Percentiles rank a stretch among this genome's conserved stretches.
These are phyloP conservation scores for Pseudozyma tsukubaensis DNA, from an alignment of 1,284 basidiomycete species.

Conservation along the genomic window DNA sequence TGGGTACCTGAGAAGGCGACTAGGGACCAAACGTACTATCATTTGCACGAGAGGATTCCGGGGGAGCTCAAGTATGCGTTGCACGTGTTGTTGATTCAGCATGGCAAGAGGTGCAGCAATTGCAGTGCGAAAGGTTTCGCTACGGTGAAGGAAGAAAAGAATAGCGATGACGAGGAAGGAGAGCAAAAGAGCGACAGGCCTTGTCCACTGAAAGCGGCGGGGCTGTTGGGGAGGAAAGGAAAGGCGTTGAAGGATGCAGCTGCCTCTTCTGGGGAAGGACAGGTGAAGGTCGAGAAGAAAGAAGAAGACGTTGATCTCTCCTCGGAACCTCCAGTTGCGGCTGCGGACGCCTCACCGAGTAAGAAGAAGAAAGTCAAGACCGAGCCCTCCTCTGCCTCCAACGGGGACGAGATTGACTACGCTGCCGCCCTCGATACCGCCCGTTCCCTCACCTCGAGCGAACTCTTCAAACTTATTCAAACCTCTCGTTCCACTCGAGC, in stretches of 20 bases:
- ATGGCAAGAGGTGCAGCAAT: conserved; percentile 71
- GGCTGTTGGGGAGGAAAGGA: conserved; percentile 46
- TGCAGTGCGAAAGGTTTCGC: conserved; percentile 67
- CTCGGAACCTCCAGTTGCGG: neutral
- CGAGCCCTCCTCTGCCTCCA: conserved; percentile 3
- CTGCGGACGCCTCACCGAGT: neutral
- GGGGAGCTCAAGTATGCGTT: conserved; percentile 77
- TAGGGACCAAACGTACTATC: conserved; percentile 77
- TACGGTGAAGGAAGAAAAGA: conserved; percentile 59
- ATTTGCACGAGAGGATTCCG: conserved; percentile 77
- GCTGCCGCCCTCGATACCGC: conserved; percentile 18
- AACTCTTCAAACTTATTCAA: conserved; percentile 25
- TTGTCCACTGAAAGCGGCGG: conserved; percentile 46
- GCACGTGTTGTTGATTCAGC: conserved; percentile 78
- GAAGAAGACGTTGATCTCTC: neutral
- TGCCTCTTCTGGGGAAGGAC: neutral
- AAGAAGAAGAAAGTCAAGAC: conserved; percentile 11
- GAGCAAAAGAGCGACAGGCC: conserved; percentile 10
- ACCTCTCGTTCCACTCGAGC: conserved; percentile 15
- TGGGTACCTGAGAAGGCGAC: conserved; percentile 77
- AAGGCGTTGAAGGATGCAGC: conserved; percentile 48
- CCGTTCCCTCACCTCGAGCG: neutral
- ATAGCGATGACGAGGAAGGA: conserved; percentile 12
- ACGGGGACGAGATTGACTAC: conserved; percentile 12
- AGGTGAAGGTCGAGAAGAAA: conserved; percentile 26